Evolutionary conservation across 2,329 filamentous ascomycete species (phyloP).

Genomic region (Kalmusia sp.): DNA sequence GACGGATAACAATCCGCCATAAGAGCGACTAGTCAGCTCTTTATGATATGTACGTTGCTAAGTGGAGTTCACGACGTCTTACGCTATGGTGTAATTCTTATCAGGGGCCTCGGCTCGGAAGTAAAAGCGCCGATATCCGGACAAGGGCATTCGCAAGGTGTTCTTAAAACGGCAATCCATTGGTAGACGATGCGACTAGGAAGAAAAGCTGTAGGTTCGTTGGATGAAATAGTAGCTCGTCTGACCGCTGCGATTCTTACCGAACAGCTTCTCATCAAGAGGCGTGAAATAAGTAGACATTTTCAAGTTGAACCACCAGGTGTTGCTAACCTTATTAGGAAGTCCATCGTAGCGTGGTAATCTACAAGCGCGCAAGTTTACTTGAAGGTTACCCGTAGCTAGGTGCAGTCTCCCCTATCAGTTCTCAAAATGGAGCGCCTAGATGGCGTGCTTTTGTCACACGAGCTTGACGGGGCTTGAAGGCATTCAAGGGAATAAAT

Average conservation of each 20-base stretch:
- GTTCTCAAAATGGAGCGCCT: background rate
- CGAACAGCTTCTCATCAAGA: no score
- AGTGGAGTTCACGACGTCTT: background rate
- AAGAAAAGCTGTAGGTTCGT: background rate
- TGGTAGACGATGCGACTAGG: background rate
- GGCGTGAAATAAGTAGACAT: no score
- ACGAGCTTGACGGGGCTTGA: background rate
- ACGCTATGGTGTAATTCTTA: constrained; percentile 2
- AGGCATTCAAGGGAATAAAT: background rate
- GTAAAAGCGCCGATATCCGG: constrained; percentile 1
- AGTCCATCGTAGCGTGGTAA: background rate
- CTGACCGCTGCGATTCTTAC: background rate
- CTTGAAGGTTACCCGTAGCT: no score
- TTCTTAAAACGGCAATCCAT: background rate
- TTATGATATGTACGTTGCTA: constrained; percentile 2
- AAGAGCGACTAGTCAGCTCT: background rate
- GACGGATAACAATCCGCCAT: background rate
- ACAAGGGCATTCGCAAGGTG: constrained; percentile 1
- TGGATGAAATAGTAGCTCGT: background rate
- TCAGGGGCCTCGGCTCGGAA: constrained; percentile 8
- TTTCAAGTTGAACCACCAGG: background rate
- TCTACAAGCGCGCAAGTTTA: no score
- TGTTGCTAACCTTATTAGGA: background rate
- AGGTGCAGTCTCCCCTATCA: no score
- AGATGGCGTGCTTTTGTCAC: background rate